Conservation (phyloP, 1,284 basidiomycete species). For the Cutaneotrichosporon sp. region DNA sequence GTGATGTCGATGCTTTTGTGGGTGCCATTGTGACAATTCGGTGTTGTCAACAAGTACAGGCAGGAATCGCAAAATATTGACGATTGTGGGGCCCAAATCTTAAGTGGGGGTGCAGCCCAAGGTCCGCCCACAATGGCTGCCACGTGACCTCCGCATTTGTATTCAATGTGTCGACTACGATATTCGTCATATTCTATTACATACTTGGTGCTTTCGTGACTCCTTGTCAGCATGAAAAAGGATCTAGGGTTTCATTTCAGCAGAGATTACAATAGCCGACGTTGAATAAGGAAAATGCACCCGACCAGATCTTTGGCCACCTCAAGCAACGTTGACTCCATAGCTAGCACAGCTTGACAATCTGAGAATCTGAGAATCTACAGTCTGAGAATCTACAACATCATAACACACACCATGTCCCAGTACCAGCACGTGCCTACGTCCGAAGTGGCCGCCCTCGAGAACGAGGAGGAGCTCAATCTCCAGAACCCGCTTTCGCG, state of each 20-base stretch:
- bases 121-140: no score
- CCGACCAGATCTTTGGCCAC: background rate
- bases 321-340: no score
- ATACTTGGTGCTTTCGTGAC: no score
- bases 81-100: background rate
- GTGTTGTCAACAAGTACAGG: slow-evolving; percentile 3
- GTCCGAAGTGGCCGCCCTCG: slow-evolving; percentile 12
- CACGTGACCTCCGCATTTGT: no score
- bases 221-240: no score
- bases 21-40: slow-evolving; percentile 1
- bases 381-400: background rate
- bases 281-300: background rate
- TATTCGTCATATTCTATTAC: no score
- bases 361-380: background rate
- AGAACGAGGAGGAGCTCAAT: slow-evolving; percentile 16
- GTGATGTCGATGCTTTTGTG: background rate
- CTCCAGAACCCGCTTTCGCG: slow-evolving; percentile 19
- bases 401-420: slow-evolving; percentile 10
- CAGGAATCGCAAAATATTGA: slow-evolving; percentile 4
- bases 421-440: slow-evolving; percentile 26
- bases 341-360: background rate
- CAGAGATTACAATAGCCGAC: no score
- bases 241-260: no score
- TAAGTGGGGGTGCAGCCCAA: background rate
- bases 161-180: no score